A percentile compares a stretch with the other conserved stretches of the same genome.
Conservation (phyloP, 805 yeast genomes). For the Suhomyces faveliae region DNA sequence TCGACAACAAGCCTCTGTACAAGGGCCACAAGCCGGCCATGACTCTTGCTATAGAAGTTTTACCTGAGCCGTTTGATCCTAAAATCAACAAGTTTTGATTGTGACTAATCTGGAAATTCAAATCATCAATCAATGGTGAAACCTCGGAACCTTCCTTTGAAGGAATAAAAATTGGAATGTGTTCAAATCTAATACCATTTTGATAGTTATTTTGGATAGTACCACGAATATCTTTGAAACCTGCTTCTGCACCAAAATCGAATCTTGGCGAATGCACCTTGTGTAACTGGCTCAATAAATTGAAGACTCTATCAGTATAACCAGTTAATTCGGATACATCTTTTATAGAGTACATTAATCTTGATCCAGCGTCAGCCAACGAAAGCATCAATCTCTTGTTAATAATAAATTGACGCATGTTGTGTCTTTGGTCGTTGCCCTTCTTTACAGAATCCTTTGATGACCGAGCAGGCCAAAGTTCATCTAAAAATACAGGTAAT, state of each 20-base stretch:
- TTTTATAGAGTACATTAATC: slow-evolving; percentile 91
- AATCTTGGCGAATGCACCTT: slow-evolving; percentile 69
- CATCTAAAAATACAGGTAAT: slow-evolving; percentile 76
- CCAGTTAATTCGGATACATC: slow-evolving; percentile 91
- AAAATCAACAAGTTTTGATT: slow-evolving; percentile 74
- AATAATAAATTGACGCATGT: slow-evolving; percentile 85
- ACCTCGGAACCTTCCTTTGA: slow-evolving; percentile 59
- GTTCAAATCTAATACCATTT: slow-evolving; percentile 75
- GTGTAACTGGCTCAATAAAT: slow-evolving; percentile 72
- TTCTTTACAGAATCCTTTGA: slow-evolving; percentile 9
- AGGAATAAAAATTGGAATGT: slow-evolving; percentile 80
- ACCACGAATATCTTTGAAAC: slow-evolving; percentile 62
- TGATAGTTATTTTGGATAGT: slow-evolving; percentile 73
- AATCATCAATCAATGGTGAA: slow-evolving; percentile 53
- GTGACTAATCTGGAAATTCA: slow-evolving; percentile 58
- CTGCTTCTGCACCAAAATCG: slow-evolving; percentile 46
- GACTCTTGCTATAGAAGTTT: slow-evolving; percentile 79
- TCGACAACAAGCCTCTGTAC: slow-evolving; percentile 76
- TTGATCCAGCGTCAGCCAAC: slow-evolving; percentile 91
- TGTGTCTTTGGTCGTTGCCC: slow-evolving; percentile 41
- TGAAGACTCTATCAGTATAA: slow-evolving; percentile 81
- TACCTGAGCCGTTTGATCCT: slow-evolving; percentile 90
- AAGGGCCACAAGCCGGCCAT: slow-evolving; percentile 92
- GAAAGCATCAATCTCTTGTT: slow-evolving; percentile 88
- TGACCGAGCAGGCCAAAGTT: slow-evolving; percentile 32